Percentiles rank a stretch among this genome's conserved stretches.
Conservation (phyloP, 495 filamentous ascomycete genomes). For the Neurospora pannonica region DNA sequence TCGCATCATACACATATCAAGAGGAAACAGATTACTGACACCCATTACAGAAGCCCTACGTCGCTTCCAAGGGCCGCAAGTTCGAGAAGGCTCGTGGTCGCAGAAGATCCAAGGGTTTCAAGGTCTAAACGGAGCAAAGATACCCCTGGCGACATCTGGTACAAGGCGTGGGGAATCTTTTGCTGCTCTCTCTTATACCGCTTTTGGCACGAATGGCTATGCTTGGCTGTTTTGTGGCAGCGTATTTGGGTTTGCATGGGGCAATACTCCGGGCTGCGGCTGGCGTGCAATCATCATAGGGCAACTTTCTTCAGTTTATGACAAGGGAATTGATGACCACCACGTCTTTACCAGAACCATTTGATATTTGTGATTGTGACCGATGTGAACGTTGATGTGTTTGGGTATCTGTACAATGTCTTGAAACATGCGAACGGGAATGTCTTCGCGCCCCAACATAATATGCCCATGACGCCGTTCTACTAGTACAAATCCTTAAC, state of each 20-base stretch:
- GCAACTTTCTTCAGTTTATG: background rate
- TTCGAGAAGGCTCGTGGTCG: slow-evolving; percentile 97
- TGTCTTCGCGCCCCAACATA: background rate
- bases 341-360: background rate
- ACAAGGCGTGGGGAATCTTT: slow-evolving; percentile 10
- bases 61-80: slow-evolving; percentile 97
- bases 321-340: background rate
- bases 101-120: slow-evolving; percentile 94
- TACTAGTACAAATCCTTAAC: background rate
- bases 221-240: background rate
- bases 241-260: background rate
- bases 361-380: background rate
- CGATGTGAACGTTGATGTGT: background rate
- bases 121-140: slow-evolving; percentile 61
- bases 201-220: background rate
- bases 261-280: background rate
- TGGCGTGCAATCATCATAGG: background rate
- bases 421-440: background rate
- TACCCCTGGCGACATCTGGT: slow-evolving; percentile 10
- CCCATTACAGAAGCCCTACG: slow-evolving; percentile 71
- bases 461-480: background rate
- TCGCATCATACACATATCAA: slow-evolving; percentile 3
- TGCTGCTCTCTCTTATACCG: slow-evolving; percentile 2
- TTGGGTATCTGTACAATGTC: background rate
- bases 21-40: slow-evolving; percentile 17